Percentiles rank a stretch among this genome's conserved stretches.
Conservation (phyloP, 139 green algal genomes). For the Volvox africanus region DNA sequence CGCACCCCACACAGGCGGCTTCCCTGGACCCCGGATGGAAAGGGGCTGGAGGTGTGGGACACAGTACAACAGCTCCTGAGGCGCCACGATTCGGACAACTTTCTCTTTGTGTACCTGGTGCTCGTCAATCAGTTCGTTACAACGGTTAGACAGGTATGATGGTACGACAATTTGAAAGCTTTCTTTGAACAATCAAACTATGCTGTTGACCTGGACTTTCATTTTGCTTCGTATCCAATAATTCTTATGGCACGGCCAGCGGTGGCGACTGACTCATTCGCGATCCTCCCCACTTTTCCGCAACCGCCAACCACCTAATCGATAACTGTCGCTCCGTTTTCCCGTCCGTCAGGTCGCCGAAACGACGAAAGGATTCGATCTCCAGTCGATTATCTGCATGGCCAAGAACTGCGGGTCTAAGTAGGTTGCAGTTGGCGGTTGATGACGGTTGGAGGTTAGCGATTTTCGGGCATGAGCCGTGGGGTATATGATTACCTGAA, state of each 20-base stretch:
- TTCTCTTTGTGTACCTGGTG: conserved; percentile 86
- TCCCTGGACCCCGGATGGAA: conserved; percentile 25
- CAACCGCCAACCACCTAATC: neutral
- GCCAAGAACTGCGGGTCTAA: conserved; percentile 78
- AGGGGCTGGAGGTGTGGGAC: conserved; percentile 42
- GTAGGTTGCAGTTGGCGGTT: neutral
- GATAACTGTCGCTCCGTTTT: neutral
- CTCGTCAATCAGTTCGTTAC: conserved; percentile 79
- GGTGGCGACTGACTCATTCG: neutral
- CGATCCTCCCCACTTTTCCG: neutral
- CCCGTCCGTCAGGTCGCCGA: conserved; percentile 40
- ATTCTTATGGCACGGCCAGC: no score
- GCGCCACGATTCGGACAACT: conserved; percentile 72
- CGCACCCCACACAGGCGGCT: neutral
- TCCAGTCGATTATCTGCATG: conserved; percentile 78
- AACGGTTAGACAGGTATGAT: conserved; percentile 55
- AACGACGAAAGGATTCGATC: conserved; percentile 71
- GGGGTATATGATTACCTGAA: no score
- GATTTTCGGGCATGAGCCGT: conserved; percentile 21
- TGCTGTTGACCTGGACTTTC: neutral
- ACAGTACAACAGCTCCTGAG: conserved; percentile 47
- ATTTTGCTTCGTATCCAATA: neutral
- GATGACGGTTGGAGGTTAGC: neutral
- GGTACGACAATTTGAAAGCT: no score
- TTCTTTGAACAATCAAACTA: neutral